Conservation (phyloP, 2,329 filamentous ascomycete species). For the Diaporthe sp. region DNA sequence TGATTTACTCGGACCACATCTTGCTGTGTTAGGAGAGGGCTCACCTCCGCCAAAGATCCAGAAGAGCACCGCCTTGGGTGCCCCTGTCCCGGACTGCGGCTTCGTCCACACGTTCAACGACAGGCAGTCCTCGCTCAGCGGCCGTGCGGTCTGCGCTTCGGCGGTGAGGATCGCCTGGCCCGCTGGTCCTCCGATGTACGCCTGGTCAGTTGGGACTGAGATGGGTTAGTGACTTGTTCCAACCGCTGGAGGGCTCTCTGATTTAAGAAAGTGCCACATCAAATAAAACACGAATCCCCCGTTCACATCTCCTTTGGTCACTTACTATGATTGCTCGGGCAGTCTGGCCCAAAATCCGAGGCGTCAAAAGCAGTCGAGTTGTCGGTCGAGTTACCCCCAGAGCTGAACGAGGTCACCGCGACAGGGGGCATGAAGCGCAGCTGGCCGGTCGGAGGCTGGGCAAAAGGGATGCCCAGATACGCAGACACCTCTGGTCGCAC, state of each 20-base stretch:
- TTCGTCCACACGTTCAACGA: slow-evolving; percentile 24
- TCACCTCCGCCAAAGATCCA: slow-evolving; percentile 36
- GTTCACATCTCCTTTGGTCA: not conserved
- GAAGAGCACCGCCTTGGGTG: slow-evolving; percentile 26
- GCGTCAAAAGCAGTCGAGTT: slow-evolving; percentile 13
- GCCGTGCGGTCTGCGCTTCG: slow-evolving; percentile 13
- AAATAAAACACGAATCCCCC: no score
- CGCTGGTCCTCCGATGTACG: slow-evolving; percentile 8
- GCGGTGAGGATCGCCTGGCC: slow-evolving; percentile 12
- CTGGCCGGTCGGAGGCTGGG: slow-evolving; percentile 28
- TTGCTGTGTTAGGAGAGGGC: no score
- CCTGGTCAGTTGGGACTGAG: not conserved
- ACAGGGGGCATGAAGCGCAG: slow-evolving; percentile 30
- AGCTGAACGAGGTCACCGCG: slow-evolving; percentile 2
- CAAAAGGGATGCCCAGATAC: slow-evolving; percentile 29
- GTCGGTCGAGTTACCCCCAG: slow-evolving; percentile 1
- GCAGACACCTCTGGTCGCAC: slow-evolving; percentile 18
- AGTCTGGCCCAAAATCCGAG: slow-evolving; percentile 10
- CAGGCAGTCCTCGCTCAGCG: slow-evolving; percentile 31
- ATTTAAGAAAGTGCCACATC: no score
- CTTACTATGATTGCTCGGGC: slow-evolving; percentile 20
- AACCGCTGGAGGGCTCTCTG: no score
- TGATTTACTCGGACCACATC: no score
- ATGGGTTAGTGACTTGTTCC: not conserved
- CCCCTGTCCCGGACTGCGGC: not conserved